phyloP scores from a whole-genome alignment of 352 stramenopile genomes.

The Phytophthora pluvialis region DNA sequence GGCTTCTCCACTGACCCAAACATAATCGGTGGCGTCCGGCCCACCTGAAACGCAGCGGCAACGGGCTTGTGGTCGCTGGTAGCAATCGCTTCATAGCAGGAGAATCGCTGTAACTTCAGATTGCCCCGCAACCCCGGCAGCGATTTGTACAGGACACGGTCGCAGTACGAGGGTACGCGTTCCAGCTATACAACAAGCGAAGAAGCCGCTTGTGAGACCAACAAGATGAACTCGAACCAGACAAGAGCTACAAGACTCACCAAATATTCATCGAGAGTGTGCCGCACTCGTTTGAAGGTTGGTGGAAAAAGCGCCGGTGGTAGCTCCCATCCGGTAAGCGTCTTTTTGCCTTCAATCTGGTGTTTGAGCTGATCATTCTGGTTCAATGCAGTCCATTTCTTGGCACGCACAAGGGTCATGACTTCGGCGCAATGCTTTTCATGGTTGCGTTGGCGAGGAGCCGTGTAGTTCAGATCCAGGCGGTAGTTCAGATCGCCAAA shows the following conservation, averaged over 20 bases:
- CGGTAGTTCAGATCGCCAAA: slow-evolving; percentile 91
- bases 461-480: slow-evolving; percentile 72
- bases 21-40: slow-evolving; percentile 34
- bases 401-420: slow-evolving; percentile 56
- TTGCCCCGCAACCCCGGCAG: slow-evolving; percentile 58
- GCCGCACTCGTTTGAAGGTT: slow-evolving; percentile 85
- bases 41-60: slow-evolving; percentile 60
- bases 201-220: neutral
- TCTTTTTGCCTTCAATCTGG: slow-evolving; percentile 62
- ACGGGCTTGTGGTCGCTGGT: slow-evolving; percentile 91
- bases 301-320: slow-evolving; percentile 70
- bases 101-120: slow-evolving; percentile 66
- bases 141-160: slow-evolving; percentile 86
- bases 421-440: slow-evolving; percentile 78
- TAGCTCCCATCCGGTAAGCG: slow-evolving; percentile 71
- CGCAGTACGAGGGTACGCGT: slow-evolving; percentile 84
- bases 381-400: slow-evolving; percentile 71
- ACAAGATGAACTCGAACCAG: neutral
- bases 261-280: slow-evolving; percentile 45
- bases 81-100: slow-evolving; percentile 62
- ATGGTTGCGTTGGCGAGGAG: slow-evolving; percentile 49
- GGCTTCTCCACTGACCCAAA: slow-evolving; percentile 35
- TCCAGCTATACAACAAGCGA: slow-evolving; percentile 47
- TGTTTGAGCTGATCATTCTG: slow-evolving; percentile 81
- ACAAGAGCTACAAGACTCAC: slow-evolving; percentile 14